Base-by-base conservation (phyloP, 73 alveolate species). In the Uronychia setigera region DNA sequence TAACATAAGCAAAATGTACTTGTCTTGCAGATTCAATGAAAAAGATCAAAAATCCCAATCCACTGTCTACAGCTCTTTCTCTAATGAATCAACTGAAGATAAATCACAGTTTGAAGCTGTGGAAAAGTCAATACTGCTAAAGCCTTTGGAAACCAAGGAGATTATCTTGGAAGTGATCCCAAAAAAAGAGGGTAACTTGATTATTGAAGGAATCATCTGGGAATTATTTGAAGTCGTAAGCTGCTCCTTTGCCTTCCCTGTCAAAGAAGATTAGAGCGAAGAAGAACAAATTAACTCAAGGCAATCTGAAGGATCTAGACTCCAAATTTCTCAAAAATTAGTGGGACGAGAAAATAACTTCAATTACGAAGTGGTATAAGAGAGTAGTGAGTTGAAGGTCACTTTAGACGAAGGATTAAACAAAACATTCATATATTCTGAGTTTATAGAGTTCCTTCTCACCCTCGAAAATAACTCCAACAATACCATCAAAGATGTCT, bases 161-260 rank as follows among this genome's bases (percentile, higher is more conserved):
- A 75, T 89, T 19, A 31, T 85, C 13, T 67, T 89, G 14, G 87
- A 77, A 35, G 81, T 89, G 26, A 57, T 80, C 29, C 95, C 95
- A 31, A 26, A 57, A 33, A 83, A 60, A 76, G 80, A 58, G 26
- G 95, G 95, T 1, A 86, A 59, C 28, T 77, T 89, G 26, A 76
- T 84, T 74, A 84, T 89, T 59, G 87, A 83, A 25, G 88, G 95
- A 31, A 84, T 89, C 0, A 82, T 78, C 60, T 89, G 95, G 95
- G 77, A 35, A 14, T 59, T 89, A 30, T 89, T 89, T 77, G 85
- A 88, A 29, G 90, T 77, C 14, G 94, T 88, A 1, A 82, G 85
- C 11, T 88, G 94, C 32, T 79, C 85, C 26, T 83, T 60, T 78
- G 58, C 58, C 59, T 80, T 77, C 35, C 80, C 78, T 74, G 77